These are phyloP conservation scores for Breynia disticha DNA, from an alignment of 441 rosid species.

Conservation along the genomic window DNA sequence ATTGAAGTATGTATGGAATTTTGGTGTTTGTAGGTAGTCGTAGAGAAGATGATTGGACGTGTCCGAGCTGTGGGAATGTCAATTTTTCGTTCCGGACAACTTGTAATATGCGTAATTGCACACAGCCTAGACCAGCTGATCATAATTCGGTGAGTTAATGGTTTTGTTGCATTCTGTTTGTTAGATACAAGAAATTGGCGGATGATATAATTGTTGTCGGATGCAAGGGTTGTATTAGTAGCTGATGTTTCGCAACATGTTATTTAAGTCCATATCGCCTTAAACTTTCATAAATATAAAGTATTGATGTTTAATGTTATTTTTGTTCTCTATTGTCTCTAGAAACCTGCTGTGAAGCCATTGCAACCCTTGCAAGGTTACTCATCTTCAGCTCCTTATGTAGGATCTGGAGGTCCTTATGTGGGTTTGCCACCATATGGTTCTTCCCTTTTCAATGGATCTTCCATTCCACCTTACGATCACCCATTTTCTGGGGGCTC, in stretches of 20 bases:
- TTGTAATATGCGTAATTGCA: conserved; percentile 97
- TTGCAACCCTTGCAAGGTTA: conserved; percentile 54
- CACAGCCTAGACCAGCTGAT: conserved; percentile 94
- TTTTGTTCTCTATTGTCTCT: conserved; percentile 6
- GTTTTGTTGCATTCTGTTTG: too few relatives aligned
- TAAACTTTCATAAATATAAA: background rate
- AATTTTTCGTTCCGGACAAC: conserved; percentile 95
- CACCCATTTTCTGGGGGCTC: conserved; percentile 85
- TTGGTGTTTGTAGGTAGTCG: conserved; percentile 54
- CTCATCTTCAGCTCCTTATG: conserved; percentile 63
- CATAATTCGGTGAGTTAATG: conserved; percentile 52
- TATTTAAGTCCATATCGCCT: too few relatives aligned
- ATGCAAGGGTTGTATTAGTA: too few relatives aligned
- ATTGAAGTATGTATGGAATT: background rate
- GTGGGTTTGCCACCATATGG: conserved; percentile 86
- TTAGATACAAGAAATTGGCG: too few relatives aligned
- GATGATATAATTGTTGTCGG: background rate
- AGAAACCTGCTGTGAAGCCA: conserved; percentile 85
- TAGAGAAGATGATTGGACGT: conserved; percentile 98
- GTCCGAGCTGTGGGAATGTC: conserved; percentile 95
- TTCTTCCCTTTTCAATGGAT: conserved; percentile 63
- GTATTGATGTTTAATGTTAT: background rate
- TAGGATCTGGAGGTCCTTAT: conserved; percentile 73
- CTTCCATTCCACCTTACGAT: conserved; percentile 84
- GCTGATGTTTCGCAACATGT: too few relatives aligned